A percentile compares a stretch with the other conserved stretches of the same genome.
Evolutionary conservation across 179 eudicot genomes (phyloP).

Genomic region (Nepenthes alata): DNA sequence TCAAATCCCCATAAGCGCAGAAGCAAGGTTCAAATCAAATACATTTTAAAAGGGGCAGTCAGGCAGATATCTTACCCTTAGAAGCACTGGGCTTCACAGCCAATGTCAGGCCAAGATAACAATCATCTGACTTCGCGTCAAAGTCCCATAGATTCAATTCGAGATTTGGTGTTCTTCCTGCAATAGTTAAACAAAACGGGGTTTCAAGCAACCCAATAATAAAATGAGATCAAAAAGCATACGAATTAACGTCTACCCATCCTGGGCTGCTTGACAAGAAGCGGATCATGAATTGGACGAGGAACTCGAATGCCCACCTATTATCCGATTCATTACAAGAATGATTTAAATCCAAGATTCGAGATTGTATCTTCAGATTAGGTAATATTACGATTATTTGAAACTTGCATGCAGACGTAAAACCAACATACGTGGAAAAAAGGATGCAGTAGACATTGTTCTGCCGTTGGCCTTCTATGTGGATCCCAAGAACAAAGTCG

Average conservation of each 20-base stretch:
- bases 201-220: not conserved
- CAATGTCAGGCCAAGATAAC: constrained; percentile 84
- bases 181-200: not conserved
- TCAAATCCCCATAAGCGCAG: too few relatives aligned
- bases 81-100: constrained; percentile 76
- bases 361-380: constrained; percentile 9
- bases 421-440: constrained; percentile 54
- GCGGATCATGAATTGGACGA: constrained; percentile 52
- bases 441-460: constrained; percentile 75
- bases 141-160: constrained; percentile 91
- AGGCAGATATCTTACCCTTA: constrained; percentile 31
- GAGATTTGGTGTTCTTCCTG: constrained; percentile 73
- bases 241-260: constrained; percentile 16
- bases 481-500: constrained; percentile 95
- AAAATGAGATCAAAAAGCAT: not conserved
- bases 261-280: constrained; percentile 34
- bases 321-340: constrained; percentile 4
- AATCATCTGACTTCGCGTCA: constrained; percentile 63
- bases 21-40: too few relatives aligned
- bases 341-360: too few relatives aligned
- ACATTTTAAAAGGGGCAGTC: too few relatives aligned
- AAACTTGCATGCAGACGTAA: constrained; percentile 3
- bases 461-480: constrained; percentile 81
- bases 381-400: constrained; percentile 2
- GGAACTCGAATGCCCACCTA: constrained; percentile 51